Percentiles rank a stretch among this genome's conserved stretches.
These are phyloP conservation scores for Chenopodium suecicum DNA, from an alignment of 148 eudicot species.

Conservation along the genomic window DNA sequence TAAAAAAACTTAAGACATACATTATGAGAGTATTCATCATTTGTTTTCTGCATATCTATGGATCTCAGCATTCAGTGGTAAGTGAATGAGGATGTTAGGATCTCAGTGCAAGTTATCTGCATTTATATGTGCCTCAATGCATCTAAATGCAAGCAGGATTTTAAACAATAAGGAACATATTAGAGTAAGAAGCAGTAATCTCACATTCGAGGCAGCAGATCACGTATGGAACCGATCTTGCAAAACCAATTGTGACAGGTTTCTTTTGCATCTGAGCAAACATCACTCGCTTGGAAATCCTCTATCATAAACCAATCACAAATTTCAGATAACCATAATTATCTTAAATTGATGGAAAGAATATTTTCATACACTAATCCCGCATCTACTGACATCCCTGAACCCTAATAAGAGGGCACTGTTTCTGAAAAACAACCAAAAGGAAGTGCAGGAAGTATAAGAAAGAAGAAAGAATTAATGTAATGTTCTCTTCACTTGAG, in stretches of 20 bases:
- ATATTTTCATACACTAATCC: not conserved
- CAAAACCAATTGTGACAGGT: conserved; percentile 78
- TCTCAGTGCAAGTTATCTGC: not conserved
- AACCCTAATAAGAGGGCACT: not conserved
- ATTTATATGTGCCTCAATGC: not conserved
- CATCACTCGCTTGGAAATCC: conserved; percentile 50
- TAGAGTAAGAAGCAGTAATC: conserved; percentile 7
- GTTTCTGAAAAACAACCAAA: not conserved
- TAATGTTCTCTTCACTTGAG: no score
- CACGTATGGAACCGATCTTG: conserved; percentile 68
- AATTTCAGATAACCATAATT: conserved; percentile 9
- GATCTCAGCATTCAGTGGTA: not conserved
- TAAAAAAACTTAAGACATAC: no score
- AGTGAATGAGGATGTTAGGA: not conserved
- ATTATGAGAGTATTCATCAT: not conserved
- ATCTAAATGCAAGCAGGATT: not conserved
- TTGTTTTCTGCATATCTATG: not conserved
- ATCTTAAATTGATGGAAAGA: not conserved
- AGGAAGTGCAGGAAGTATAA: not conserved
- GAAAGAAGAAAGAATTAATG: not conserved
- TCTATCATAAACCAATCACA: conserved; percentile 42
- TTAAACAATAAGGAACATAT: conserved; percentile 4
- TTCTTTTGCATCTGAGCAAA: conserved; percentile 66
- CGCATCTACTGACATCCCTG: not conserved
- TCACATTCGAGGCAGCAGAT: conserved; percentile 89